Conservation (phyloP, 1,284 basidiomycete genomes). For the Irpex lacteus region DNA sequence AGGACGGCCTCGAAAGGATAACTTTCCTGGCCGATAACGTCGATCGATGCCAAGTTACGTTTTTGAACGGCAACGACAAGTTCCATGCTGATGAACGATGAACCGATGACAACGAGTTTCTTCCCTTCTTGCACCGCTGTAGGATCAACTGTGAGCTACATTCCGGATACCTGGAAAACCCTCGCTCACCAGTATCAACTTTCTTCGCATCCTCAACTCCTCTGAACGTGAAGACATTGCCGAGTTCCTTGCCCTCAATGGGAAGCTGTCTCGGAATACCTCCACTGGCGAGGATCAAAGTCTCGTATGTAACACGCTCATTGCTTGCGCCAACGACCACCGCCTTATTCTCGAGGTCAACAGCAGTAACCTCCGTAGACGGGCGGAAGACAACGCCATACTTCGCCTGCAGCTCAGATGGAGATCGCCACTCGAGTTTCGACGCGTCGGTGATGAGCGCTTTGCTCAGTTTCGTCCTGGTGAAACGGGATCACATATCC, state of each 20-base stretch:
- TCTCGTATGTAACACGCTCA: conserved; percentile 65
- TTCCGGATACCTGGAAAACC: background rate
- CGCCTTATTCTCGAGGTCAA: conserved; percentile 61
- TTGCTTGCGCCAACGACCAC: conserved; percentile 59
- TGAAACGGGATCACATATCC: background rate
- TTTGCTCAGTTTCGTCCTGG: conserved; percentile 88
- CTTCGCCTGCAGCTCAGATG: conserved; percentile 77
- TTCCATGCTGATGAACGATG: conserved; percentile 95
- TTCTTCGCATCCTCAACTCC: conserved; percentile 71
- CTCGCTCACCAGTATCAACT: conserved; percentile 63
- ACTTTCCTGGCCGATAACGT: conserved; percentile 85
- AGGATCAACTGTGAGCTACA: conserved; percentile 2
- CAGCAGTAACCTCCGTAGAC: conserved; percentile 66
- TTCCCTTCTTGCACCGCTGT: conserved; percentile 58
- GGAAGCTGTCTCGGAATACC: conserved; percentile 71
- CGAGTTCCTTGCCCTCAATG: conserved; percentile 73
- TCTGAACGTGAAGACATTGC: conserved; percentile 80
- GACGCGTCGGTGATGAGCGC: conserved; percentile 75
- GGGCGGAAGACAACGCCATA: conserved; percentile 77
- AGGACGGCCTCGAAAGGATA: conserved; percentile 82
- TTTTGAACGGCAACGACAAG: conserved; percentile 74
- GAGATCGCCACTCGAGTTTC: conserved; percentile 75
- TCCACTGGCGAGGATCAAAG: conserved; percentile 73
- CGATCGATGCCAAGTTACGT: conserved; percentile 73
- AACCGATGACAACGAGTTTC: conserved; percentile 82